Conservation (phyloP, 129 eudicot species). For the Flaveria robusta region DNA sequence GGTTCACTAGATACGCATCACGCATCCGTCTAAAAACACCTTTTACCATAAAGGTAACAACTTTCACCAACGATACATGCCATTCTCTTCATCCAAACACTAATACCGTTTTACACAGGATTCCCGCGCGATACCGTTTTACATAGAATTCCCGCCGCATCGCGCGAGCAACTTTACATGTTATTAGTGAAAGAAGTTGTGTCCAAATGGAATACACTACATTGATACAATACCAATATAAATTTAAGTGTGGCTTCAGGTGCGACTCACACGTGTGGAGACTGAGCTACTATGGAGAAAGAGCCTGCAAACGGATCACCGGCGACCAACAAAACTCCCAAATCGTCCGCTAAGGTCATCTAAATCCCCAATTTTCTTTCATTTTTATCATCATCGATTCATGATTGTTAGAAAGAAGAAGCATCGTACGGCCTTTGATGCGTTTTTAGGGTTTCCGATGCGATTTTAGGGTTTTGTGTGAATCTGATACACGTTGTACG, state of each 20-base stretch:
- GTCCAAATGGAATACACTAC: background rate
- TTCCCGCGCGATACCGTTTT: too few relatives aligned
- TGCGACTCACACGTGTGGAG: constrained; percentile 36
- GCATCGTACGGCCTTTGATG: background rate
- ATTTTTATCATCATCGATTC: background rate
- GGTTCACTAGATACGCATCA: too few relatives aligned
- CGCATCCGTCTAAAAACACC: too few relatives aligned
- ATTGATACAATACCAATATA: background rate
- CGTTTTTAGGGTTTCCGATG: constrained; percentile 26
- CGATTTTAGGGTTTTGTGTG: constrained; percentile 20
- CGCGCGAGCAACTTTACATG: too few relatives aligned
- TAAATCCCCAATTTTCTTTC: background rate
- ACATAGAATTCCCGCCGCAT: too few relatives aligned
- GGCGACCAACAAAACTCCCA: constrained; percentile 31
- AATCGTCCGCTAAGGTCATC: constrained; percentile 36
- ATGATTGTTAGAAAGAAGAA: background rate
- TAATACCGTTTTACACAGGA: too few relatives aligned
- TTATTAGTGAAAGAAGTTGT: background rate
- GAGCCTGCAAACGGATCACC: constrained; percentile 31
- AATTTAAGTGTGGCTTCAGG: constrained; percentile 7
- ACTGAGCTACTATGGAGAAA: constrained; percentile 32
- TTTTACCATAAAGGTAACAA: too few relatives aligned
- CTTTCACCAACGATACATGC: too few relatives aligned
- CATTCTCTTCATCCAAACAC: too few relatives aligned
- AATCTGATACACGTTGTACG: background rate